These are phyloP conservation scores for Pseudocercospora vitis DNA, from an alignment of 2,329 filamentous ascomycete species.

Conservation along the genomic window DNA sequence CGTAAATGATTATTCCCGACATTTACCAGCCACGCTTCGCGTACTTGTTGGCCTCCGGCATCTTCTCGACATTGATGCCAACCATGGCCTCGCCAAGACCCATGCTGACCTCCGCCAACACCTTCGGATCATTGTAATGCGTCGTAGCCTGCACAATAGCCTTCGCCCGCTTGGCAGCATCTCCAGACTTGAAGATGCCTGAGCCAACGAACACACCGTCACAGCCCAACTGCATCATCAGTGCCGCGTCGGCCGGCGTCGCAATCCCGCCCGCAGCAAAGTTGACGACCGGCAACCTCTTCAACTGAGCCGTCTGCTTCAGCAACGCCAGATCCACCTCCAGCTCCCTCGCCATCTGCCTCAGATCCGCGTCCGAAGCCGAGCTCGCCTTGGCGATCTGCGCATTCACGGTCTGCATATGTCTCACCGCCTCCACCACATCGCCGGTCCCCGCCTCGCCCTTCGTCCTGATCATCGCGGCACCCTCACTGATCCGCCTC, in stretches of 20 bases:
- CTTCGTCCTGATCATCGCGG: constrained; percentile 98
- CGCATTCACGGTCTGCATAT: constrained; percentile 86
- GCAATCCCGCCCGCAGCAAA: constrained; percentile 98
- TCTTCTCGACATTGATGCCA: constrained; percentile 79
- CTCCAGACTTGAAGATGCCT: constrained; percentile 95
- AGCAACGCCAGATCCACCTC: constrained; percentile 76
- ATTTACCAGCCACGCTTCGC: constrained; percentile 77
- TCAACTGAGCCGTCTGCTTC: constrained; percentile 81
- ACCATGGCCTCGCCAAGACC: constrained; percentile 98
- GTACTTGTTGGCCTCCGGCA: constrained; percentile 79
- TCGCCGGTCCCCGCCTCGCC: constrained; percentile 97
- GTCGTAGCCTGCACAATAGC: constrained; percentile 94
- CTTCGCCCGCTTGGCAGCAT: constrained; percentile 84
- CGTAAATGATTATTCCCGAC: not conserved
- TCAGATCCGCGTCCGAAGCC: constrained; percentile 70
- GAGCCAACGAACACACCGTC: constrained; percentile 97
- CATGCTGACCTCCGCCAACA: constrained; percentile 82
- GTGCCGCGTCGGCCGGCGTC: constrained; percentile 92
- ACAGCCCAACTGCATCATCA: constrained; percentile 99
- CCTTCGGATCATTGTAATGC: constrained; percentile 80
- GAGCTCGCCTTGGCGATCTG: constrained; percentile 73
- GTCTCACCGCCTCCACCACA: constrained; percentile 91
- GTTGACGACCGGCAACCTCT: constrained; percentile 90
- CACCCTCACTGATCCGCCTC: constrained; percentile 84
- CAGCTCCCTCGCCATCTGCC: constrained; percentile 77